A percentile compares a stretch with the other conserved stretches of the same genome.
These are phyloP conservation scores for Malassezia globosa DNA, from an alignment of 1,284 basidiomycete genomes.

Conservation along the genomic window DNA sequence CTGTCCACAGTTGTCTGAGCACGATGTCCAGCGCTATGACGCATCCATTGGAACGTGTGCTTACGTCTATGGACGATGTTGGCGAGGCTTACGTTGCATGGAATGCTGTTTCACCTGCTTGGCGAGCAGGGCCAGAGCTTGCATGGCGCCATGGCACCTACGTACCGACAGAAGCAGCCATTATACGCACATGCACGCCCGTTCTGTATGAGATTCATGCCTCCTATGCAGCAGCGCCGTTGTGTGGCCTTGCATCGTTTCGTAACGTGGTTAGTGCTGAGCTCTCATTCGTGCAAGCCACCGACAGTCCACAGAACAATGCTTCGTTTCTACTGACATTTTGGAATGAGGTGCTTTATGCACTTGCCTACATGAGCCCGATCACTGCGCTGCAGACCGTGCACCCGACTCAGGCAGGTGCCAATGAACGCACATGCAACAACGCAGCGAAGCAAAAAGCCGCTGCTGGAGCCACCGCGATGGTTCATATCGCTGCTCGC, in stretches of 20 bases:
- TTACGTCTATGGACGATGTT: constrained; percentile 7
- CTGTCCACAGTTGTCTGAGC: too few species aligned
- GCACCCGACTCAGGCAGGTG: too few species aligned
- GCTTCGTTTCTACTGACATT: constrained; percentile 7
- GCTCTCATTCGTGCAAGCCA: background rate
- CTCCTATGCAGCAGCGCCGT: background rate
- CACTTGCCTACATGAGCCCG: background rate
- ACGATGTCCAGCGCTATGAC: background rate
- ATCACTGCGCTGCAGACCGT: background rate
- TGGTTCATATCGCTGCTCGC: constrained; percentile 3
- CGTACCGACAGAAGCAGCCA: background rate
- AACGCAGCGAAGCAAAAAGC: background rate
- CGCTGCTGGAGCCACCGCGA: background rate
- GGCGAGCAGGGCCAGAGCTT: constrained; percentile 7
- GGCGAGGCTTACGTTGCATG: constrained; percentile 7
- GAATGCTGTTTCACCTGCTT: constrained; percentile 5
- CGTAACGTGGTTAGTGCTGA: constrained; percentile 5
- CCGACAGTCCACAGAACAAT: background rate
- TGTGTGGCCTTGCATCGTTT: constrained; percentile 7
- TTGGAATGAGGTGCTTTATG: constrained; percentile 14
- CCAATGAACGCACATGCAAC: too few species aligned
- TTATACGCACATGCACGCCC: background rate
- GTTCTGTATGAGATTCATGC: background rate
- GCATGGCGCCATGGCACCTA: background rate
- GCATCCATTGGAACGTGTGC: background rate